Percentiles rank a stretch among this genome's conserved stretches.
Conservation (phyloP, 1,284 basidiomycete species). For the Volvariella surrecta region DNA sequence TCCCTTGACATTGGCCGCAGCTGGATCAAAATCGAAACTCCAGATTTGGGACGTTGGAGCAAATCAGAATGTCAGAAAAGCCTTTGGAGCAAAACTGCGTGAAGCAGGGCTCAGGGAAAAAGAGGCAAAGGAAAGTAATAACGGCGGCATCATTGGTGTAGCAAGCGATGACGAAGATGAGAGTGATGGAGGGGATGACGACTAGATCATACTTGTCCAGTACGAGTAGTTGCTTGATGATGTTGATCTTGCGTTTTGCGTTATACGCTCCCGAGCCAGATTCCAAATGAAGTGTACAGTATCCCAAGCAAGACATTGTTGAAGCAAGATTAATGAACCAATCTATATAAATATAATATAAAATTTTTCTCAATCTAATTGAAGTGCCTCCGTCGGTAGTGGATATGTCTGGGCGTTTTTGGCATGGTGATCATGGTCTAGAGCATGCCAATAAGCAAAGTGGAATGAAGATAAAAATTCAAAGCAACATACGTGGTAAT, state of each 20-base stretch:
- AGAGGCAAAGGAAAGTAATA: conserved; percentile 37
- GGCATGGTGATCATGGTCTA: conserved; percentile 40
- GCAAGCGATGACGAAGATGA: conserved; percentile 57
- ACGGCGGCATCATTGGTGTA: conserved; percentile 59
- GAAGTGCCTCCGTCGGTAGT: conserved; percentile 25
- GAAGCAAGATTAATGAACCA: neutral
- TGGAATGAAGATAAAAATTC: neutral
- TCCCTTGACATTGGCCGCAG: conserved; percentile 89
- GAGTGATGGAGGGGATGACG: conserved; percentile 41
- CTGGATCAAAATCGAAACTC: conserved; percentile 86
- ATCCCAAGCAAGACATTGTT: neutral
- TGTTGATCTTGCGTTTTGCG: neutral
- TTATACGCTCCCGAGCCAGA: neutral
- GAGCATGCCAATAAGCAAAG: neutral
- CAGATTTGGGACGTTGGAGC: conserved; percentile 92
- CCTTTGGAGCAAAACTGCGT: conserved; percentile 66
- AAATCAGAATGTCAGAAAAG: conserved; percentile 71
- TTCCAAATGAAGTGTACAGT: conserved; percentile 4
- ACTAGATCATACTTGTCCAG: too few species aligned
- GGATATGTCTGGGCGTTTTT: conserved; percentile 25
- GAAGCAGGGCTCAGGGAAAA: conserved; percentile 59
- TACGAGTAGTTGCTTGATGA: conserved; percentile 5
- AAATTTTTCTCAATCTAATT: conserved; percentile 11
- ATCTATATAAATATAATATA: neutral
- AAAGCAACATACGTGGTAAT: conserved; percentile 71